Base-by-base conservation (phyloP, 192 early-diverging fungal genomes). In the Phycomyces nitens region DNA sequence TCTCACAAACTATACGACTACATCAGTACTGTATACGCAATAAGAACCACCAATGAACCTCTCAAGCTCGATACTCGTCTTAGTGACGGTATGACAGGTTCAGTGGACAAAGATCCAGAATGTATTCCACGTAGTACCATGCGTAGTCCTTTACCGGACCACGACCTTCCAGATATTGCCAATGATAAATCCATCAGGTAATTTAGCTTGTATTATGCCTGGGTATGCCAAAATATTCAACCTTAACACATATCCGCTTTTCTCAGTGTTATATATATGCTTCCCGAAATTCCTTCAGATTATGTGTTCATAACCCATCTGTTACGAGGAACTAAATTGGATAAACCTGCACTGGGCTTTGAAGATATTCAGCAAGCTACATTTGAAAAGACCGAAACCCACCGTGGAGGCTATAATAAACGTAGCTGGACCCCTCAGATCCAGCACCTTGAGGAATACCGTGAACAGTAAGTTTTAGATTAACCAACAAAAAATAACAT, bases 61-160 rank as follows among this genome's bases (percentile, higher is more conserved):
- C 34, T 81, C 40, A 29, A 68, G 22, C 54, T 90, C 40, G 82
- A 87, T 49, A 79, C 82, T 53, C 69, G 74, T 53, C 67, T 78
- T 26, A 85, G 82, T 64, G 79, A 75, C 52, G 77, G 84, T 8
- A 70, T 87, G 62, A 79, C 82, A 3, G 89, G 88, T 15, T 62
- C 64, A 10, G 79, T 86, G 8, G 79, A 75, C 12, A 59, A 80
- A 27, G 87, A 89, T 53, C 76, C 83, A 2, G 72, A 74, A 18
- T 88, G 83, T 57, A 77, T 87, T 23, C 84, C 86, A 18, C 76
- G 84, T 11, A 78, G 80, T 47, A 88, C 80, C n/a, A 75, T 83
- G 16, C 75, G 78, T 5, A 82, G 85, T 7, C 84, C 87, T 21
- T 59, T 80, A 2, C 80, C 74, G 7, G 71, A 76, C 14, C 70